Percentiles rank a stretch among this genome's conserved stretches.
Evolutionary conservation across 352 stramenopile species (phyloP).

Genomic region (Phytophthora sansomeana): DNA sequence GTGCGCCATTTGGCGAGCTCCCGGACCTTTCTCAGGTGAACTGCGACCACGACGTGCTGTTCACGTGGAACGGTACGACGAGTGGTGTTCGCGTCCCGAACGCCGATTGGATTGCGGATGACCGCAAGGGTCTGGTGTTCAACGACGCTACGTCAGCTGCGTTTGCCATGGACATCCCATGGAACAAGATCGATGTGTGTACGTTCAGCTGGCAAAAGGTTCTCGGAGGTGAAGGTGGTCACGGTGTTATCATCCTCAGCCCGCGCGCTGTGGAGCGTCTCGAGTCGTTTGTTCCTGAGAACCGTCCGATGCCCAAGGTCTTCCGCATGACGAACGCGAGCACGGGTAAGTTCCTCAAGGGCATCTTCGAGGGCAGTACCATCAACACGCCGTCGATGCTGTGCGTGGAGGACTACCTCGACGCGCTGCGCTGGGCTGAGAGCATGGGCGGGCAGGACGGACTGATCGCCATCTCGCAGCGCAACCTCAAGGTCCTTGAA

Average conservation of each 20-base stretch:
- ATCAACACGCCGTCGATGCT: constrained; percentile 99
- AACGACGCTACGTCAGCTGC: constrained; percentile 98
- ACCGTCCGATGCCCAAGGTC: constrained; percentile 98
- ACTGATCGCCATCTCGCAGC: constrained; percentile 94
- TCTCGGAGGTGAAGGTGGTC: constrained; percentile 97
- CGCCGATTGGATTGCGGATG: constrained; percentile 95
- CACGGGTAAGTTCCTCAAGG: constrained; percentile 93
- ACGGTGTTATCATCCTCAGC: constrained; percentile 98
- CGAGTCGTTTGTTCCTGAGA: constrained; percentile 90
- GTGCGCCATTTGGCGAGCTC: constrained; percentile 96
- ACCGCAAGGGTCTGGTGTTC: constrained; percentile 96
- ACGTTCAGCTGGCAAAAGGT: constrained; percentile 99
- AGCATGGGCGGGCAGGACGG: constrained; percentile 94
- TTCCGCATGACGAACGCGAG: constrained; percentile 98
- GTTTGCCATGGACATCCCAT: constrained; percentile 99
- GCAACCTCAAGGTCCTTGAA: constrained; percentile 96
- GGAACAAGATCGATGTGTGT: constrained; percentile 98
- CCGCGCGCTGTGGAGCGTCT: constrained; percentile 97
- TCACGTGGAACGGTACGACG: constrained; percentile 99
- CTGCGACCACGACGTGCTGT: constrained; percentile 97
- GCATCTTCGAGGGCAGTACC: constrained; percentile 98
- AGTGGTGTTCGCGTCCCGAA: constrained; percentile 96
- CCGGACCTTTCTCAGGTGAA: constrained; percentile 95
- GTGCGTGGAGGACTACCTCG: constrained; percentile 99
- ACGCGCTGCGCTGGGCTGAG: constrained; percentile 97